Evolutionary conservation across 2,329 filamentous ascomycete genomes (phyloP).

Genomic region (Tolypocladium cylindrosporum): DNA sequence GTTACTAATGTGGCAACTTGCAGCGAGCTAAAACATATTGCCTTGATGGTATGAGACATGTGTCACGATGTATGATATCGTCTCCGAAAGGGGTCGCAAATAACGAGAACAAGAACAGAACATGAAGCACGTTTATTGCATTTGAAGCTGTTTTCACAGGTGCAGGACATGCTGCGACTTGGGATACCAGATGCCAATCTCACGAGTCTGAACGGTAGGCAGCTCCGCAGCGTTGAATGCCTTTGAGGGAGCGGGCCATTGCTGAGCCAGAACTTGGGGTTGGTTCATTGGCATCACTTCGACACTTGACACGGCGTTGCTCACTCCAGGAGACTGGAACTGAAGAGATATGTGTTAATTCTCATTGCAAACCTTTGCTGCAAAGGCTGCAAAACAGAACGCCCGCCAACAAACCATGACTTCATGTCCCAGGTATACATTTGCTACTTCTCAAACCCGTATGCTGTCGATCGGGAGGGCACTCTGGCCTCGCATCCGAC

Average conservation of each 20-base stretch:
- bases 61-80: neutral
- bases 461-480: neutral
- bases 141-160: too few relatives aligned
- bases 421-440: neutral
- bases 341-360: neutral
- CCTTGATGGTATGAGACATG: conserved; percentile 33
- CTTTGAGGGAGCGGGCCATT: neutral
- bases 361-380: neutral
- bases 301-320: neutral
- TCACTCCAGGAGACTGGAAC: neutral
- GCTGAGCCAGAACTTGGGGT: too few relatives aligned
- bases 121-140: neutral
- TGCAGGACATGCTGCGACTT: neutral
- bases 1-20: neutral
- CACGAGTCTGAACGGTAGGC: neutral
- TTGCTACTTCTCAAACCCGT: neutral
- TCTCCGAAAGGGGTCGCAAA: neutral
- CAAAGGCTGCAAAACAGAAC: neutral
- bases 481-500: neutral
- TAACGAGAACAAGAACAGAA: neutral
- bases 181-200: too few relatives aligned
- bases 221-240: neutral
- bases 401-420: neutral
- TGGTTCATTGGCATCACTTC: neutral
- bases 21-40: conserved; percentile 44